Evolutionary conservation across 2,329 filamentous ascomycete species (phyloP).

Genomic region (Penicillium nordicum): DNA sequence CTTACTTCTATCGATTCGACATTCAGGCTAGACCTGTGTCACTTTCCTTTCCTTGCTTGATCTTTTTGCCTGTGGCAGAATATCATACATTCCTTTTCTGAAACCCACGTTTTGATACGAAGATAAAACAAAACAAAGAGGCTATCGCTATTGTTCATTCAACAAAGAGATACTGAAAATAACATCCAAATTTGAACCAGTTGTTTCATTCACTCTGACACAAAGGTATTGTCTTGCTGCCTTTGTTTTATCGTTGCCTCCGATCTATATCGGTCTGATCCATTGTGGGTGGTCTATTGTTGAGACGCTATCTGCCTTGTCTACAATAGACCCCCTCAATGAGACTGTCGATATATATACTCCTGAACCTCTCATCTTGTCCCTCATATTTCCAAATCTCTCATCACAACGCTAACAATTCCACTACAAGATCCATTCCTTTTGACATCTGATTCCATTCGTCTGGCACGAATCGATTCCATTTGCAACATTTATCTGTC

Average conservation of each 20-base stretch:
- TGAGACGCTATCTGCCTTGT: neutral
- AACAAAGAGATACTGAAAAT: neutral
- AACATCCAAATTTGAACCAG: neutral
- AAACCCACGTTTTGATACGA: neutral
- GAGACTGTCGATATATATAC: conserved; percentile 5
- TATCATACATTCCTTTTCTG: conserved; percentile 29
- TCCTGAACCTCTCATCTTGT: neutral
- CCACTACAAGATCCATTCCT: conserved; percentile 19
- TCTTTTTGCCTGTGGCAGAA: conserved; percentile 35
- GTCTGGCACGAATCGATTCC: conserved; percentile 37
- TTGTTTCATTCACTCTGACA: conserved; percentile 12
- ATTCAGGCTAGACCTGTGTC: conserved; percentile 38
- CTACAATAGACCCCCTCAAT: neutral
- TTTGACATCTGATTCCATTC: conserved; percentile 22
- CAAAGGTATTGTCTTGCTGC: conserved; percentile 28
- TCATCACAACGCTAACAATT: conserved; percentile 12
- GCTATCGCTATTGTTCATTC: neutral
- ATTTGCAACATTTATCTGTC: conserved; percentile 18
- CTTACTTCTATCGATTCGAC: conserved; percentile 24
- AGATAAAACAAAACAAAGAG: conserved; percentile 1
- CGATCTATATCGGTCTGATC: neutral
- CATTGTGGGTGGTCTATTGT: neutral
- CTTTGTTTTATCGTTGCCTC: neutral
- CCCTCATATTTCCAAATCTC: neutral
- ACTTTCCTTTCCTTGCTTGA: conserved; percentile 28